phyloP scores from a whole-genome alignment of 1,284 basidiomycete genomes.

The Sporisorium graminicola region DNA sequence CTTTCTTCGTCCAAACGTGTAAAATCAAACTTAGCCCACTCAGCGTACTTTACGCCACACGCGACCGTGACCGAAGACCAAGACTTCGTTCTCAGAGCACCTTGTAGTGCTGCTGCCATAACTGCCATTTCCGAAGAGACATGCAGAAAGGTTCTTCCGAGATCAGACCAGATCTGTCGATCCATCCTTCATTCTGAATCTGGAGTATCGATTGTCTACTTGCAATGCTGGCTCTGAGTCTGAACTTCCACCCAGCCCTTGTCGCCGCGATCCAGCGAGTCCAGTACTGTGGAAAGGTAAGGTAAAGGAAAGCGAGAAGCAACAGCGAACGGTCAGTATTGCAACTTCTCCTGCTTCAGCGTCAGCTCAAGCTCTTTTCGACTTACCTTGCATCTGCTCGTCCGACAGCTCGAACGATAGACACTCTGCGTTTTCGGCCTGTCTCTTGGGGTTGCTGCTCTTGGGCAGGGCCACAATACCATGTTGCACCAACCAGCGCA shows the following conservation, averaged over 20 bases:
- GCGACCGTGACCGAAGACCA: slow-evolving; percentile 1
- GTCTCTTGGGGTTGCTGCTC: slow-evolving; percentile 76
- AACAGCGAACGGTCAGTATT: background rate
- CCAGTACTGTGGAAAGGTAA: slow-evolving; percentile 21
- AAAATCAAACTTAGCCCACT: background rate
- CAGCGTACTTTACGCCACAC: slow-evolving; percentile 2
- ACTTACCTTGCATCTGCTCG: slow-evolving; percentile 75
- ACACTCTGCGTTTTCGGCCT: slow-evolving; percentile 78
- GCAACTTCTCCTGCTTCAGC: background rate
- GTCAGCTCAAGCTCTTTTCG: too few relatives aligned
- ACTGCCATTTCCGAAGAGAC: too few relatives aligned
- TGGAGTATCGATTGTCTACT: too few relatives aligned
- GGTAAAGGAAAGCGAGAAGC: background rate
- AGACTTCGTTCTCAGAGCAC: background rate
- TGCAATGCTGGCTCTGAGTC: slow-evolving; percentile 37
- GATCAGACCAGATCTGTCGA: too few relatives aligned
- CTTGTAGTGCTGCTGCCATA: too few relatives aligned
- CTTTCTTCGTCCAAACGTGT: background rate
- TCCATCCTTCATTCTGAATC: too few relatives aligned
- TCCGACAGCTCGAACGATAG: slow-evolving; percentile 78
- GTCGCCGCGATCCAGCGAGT: slow-evolving; percentile 39
- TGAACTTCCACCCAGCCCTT: slow-evolving; percentile 49
- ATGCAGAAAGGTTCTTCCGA: too few relatives aligned
- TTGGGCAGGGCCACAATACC: slow-evolving; percentile 56
- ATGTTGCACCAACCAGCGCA: slow-evolving; percentile 81